A percentile compares a stretch with the other conserved stretches of the same genome.
phyloP scores from a whole-genome alignment of 73 alveolate species.

The Paramecium bursaria region DNA sequence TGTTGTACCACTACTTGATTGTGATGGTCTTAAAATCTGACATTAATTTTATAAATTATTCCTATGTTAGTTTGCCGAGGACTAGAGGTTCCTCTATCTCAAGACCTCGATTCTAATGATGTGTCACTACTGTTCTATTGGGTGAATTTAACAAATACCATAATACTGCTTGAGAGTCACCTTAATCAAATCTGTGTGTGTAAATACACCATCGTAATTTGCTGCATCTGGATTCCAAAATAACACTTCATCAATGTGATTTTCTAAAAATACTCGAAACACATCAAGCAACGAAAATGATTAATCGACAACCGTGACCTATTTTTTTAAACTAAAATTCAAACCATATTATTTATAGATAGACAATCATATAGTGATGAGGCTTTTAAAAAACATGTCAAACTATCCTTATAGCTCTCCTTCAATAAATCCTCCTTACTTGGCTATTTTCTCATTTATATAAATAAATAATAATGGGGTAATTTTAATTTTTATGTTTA shows the following conservation, averaged over 20 bases:
- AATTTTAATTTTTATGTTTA: no score
- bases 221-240: constrained; percentile 54
- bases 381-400: neutral
- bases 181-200: constrained; percentile 33
- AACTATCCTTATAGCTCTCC: neutral
- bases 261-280: constrained; percentile 21
- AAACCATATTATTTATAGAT: constrained; percentile 32
- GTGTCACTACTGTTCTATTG: neutral
- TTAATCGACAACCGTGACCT: constrained; percentile 47
- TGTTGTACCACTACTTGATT: constrained; percentile 7
- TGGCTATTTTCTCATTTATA: no score
- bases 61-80: constrained; percentile 25
- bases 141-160: constrained; percentile 29
- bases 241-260: constrained; percentile 44
- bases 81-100: constrained; percentile 10
- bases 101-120: constrained; percentile 1
- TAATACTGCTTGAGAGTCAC: neutral
- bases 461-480: no score
- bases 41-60: constrained; percentile 34
- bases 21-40: constrained; percentile 27
- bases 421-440: constrained; percentile 43
- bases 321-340: no score
- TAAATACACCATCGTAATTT: constrained; percentile 51
- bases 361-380: constrained; percentile 48
- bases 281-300: constrained; percentile 38